phyloP scores from a whole-genome alignment of 2,329 filamentous ascomycete genomes.

The Ophiostoma perfectum region DNA sequence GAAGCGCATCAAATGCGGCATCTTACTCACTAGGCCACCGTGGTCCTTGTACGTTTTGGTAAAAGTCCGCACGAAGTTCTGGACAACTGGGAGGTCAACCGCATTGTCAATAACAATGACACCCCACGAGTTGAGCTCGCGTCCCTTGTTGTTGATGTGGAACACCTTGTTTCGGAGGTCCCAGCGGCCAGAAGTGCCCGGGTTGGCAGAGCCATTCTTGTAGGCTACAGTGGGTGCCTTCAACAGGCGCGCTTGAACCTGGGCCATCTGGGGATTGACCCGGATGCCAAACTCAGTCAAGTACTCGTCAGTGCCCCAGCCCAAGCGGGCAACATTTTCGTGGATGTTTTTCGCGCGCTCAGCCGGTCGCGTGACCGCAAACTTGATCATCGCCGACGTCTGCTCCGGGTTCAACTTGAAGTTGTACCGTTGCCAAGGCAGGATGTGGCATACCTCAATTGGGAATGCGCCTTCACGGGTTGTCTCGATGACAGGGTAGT shows the following conservation, averaged over 20 bases:
- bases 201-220: slow-evolving; percentile 51
- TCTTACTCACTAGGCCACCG: slow-evolving; percentile 43
- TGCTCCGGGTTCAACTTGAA: slow-evolving; percentile 58
- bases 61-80: slow-evolving; percentile 51
- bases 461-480: slow-evolving; percentile 51
- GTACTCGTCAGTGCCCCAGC: slow-evolving; percentile 64
- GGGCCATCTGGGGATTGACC: slow-evolving; percentile 59
- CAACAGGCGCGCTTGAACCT: slow-evolving; percentile 65
- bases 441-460: slow-evolving; percentile 53
- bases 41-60: slow-evolving; percentile 44
- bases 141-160: slow-evolving; percentile 52
- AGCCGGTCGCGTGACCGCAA: slow-evolving; percentile 72
- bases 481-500: slow-evolving; percentile 55
- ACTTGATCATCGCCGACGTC: slow-evolving; percentile 85
- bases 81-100: slow-evolving; percentile 49
- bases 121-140: slow-evolving; percentile 66
- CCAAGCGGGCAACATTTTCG: slow-evolving; percentile 59
- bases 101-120: slow-evolving; percentile 61
- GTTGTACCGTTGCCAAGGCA: slow-evolving; percentile 54
- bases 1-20: slow-evolving; percentile 33
- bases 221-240: slow-evolving; percentile 67
- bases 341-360: slow-evolving; percentile 65
- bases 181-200: slow-evolving; percentile 71
- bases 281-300: slow-evolving; percentile 68
- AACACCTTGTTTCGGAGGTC: slow-evolving; percentile 81